Evolutionary conservation across 2,329 filamentous ascomycete genomes (phyloP), one percentile per base, ranked within the genome.

Genomic region (Penicillium freii): DNA sequence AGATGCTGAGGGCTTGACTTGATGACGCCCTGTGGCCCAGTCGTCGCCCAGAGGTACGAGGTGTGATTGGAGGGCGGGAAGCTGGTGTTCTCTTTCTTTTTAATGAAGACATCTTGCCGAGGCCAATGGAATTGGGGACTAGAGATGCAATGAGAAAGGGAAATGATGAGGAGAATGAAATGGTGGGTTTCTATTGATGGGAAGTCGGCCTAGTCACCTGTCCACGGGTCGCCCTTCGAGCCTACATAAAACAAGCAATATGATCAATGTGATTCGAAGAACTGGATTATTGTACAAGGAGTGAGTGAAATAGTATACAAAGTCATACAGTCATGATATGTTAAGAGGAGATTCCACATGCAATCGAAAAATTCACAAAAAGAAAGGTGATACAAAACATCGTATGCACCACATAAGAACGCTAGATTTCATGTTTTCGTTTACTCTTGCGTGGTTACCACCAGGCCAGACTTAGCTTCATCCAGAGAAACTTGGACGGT

Each of bases 401-500:
- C 43, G 7, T 31, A 47, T 53, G 54, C 45, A 39, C 56, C 44
- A 48, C 36, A 47, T 19, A 38, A 54, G 19, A 52, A 40, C 38
- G 40, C 40, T 25, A 46, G 10, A 45, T 36, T 27, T 62, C 33
- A 60, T 55, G 46, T 52, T 52, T 51, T 58, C 45, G 7, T 51
- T 61, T 51, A 56, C 36, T 46, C 62, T 54, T 70, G 65, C 27
- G 68, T 43, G 13, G 63, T 60, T 50, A 90, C 80, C 39, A 84
- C 80, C 53, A 91, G 72, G 0, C 83, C 83, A 42, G 80, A 77
- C 34, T 80, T 82, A 58, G 86, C 85, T 13, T 84, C 82, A 52
- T 84, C 87, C 57, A 96, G 80, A 48, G 77, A 79, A 13, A 96
- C 89, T 57, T 81, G 82, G 5, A 89, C 93, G 3, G 78, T 83